These are phyloP conservation scores for Erodium trifolium DNA, from an alignment of 441 rosid genomes.

Conservation along the genomic window DNA sequence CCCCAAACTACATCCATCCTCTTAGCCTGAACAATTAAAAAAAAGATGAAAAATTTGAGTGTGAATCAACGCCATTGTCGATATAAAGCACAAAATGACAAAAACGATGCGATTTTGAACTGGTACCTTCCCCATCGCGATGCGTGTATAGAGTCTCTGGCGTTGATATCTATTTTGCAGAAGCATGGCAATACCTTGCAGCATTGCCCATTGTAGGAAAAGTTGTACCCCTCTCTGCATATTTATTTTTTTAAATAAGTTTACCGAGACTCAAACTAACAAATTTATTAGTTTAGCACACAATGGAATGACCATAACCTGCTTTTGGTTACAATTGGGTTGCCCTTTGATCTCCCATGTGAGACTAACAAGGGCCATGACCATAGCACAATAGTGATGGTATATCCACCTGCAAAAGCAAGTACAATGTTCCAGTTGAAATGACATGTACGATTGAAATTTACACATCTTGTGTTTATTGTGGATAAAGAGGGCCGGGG, in stretches of 20 bases:
- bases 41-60: not conserved
- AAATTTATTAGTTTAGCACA: constrained; percentile 11
- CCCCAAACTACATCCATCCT: constrained; percentile 99
- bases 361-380: constrained; percentile 93
- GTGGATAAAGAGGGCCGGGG: not conserved
- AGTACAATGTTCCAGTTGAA: constrained; percentile 15
- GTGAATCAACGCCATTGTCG: not conserved
- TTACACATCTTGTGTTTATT: not conserved
- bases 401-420: constrained; percentile 83
- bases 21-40: constrained; percentile 52
- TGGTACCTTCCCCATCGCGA: constrained; percentile 86
- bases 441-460: constrained; percentile 1
- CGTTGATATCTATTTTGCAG: constrained; percentile 95
- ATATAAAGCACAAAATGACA: no score
- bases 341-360: constrained; percentile 98
- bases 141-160: constrained; percentile 93
- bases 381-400: constrained; percentile 93
- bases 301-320: constrained; percentile 38
- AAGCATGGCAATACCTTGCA: constrained; percentile 99
- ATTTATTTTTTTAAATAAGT: constrained; percentile 19
- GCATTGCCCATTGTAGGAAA: constrained; percentile 97
- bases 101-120: constrained; percentile 13
- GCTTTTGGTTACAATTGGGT: constrained; percentile 88
- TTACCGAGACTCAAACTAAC: constrained; percentile 15
- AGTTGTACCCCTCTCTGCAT: constrained; percentile 88